Evolutionary conservation across 2,329 filamentous ascomycete species (phyloP).

Genomic region (Cladosporium colombiae): DNA sequence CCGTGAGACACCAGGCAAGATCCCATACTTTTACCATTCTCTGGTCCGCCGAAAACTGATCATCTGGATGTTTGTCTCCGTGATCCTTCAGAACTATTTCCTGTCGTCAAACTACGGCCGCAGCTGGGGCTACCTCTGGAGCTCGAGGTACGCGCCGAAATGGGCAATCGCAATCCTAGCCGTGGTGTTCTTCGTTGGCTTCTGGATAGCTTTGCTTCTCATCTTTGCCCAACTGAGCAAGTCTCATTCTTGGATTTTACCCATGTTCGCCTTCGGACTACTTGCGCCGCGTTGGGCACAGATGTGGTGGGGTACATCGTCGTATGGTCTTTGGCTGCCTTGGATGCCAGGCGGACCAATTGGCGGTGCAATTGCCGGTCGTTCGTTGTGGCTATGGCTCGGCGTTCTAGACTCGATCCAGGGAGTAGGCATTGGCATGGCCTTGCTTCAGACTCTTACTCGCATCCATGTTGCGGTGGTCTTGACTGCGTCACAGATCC

Average conservation of each 20-base stretch:
- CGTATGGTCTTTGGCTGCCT: slow-evolving; percentile 61
- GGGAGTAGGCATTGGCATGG: slow-evolving; percentile 67
- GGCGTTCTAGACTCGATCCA: slow-evolving; percentile 65
- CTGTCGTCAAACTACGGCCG: slow-evolving; percentile 64
- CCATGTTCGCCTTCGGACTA: slow-evolving; percentile 65
- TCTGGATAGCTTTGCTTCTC: slow-evolving; percentile 56
- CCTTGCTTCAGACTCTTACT: slow-evolving; percentile 62
- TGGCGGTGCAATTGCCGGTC: slow-evolving; percentile 55
- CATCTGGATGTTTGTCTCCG: slow-evolving; percentile 65
- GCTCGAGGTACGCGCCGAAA: slow-evolving; percentile 53
- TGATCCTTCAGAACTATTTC: slow-evolving; percentile 67
- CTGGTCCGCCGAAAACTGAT: slow-evolving; percentile 63
- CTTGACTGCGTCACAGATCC: slow-evolving; percentile 59
- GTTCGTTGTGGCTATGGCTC: slow-evolving; percentile 65
- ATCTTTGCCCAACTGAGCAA: slow-evolving; percentile 56
- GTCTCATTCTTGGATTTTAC: slow-evolving; percentile 64
- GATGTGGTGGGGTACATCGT: slow-evolving; percentile 64
- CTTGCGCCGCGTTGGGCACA: slow-evolving; percentile 66
- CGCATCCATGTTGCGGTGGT: slow-evolving; percentile 64
- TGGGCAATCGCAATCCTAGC: slow-evolving; percentile 60
- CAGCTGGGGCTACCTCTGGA: slow-evolving; percentile 65
- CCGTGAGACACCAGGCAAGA: slow-evolving; percentile 51
- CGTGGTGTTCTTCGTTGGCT: slow-evolving; percentile 51
- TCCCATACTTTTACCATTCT: slow-evolving; percentile 65
- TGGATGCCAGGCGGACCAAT: slow-evolving; percentile 56